phyloP scores from a whole-genome alignment of 2,329 filamentous ascomycete genomes.

The Pseudopithomyces chartarum region DNA sequence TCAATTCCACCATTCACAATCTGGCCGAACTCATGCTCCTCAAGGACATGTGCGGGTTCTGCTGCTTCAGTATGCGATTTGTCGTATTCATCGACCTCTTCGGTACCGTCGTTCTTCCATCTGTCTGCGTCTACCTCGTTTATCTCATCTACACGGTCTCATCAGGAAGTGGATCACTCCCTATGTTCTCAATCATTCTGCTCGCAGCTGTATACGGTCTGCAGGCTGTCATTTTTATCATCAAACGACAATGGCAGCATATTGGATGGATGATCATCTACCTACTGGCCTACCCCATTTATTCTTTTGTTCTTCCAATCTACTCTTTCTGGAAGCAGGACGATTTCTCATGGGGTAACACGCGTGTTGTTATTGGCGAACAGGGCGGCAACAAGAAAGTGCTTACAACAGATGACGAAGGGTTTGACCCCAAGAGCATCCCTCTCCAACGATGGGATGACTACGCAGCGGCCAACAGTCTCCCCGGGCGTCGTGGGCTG shows the following conservation, averaged over 20 bases:
- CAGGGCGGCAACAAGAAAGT: constrained; percentile 89
- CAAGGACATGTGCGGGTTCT: constrained; percentile 96
- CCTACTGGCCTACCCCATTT: constrained; percentile 91
- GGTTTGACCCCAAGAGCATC: constrained; percentile 89
- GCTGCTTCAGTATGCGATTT: constrained; percentile 97
- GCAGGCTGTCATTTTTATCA: constrained; percentile 92
- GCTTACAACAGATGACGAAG: constrained; percentile 80
- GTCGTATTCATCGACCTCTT: constrained; percentile 93
- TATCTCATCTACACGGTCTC: constrained; percentile 85
- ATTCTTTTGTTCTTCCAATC: constrained; percentile 85
- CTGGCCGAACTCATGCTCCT: constrained; percentile 87
- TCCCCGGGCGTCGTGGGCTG: constrained; percentile 86
- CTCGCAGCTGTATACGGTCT: constrained; percentile 92
- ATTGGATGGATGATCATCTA: constrained; percentile 99
- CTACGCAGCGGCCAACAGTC: constrained; percentile 82
- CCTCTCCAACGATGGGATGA: constrained; percentile 97
- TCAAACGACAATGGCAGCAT: constrained; percentile 98
- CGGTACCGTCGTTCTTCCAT: constrained; percentile 89
- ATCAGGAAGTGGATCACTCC: constrained; percentile 73
- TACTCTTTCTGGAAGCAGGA: constrained; percentile 99
- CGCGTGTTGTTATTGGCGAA: constrained; percentile 94
- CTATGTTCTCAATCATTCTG: constrained; percentile 85
- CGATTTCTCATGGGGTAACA: constrained; percentile 99
- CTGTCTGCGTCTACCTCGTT: constrained; percentile 82
- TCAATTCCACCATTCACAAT: constrained; percentile 98